Base-by-base conservation (phyloP, 2,329 filamentous ascomycete genomes). In the Calonectria pauciramosa region DNA sequence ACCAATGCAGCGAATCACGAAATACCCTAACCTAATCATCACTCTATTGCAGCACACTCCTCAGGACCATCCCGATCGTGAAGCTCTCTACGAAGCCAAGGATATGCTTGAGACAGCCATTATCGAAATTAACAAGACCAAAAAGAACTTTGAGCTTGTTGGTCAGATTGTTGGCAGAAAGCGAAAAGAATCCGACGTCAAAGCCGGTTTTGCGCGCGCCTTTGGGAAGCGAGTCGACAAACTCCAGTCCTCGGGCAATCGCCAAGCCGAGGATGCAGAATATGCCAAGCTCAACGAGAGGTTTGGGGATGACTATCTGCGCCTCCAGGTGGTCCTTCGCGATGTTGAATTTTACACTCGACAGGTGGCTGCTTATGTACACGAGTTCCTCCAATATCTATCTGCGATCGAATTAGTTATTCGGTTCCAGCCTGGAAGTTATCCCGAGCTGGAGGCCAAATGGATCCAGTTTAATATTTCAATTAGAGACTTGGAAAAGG, bases 261-360 rank as follows among this genome's bases (percentile, higher is more conserved):
- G 89, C 54, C 85, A 92, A 68, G 91, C 94, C 56, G 95, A 98
- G 78, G 97, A 99, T 83, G 89, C 93, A 8, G 93, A 93, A 20
- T 99, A 98, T 83, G 90, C 93, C 72, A 93, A 94, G 77, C 87
- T 97, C 34, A 93, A 96, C 74, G 95, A 98, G 82, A 95, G 93
- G 81, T 99, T 98, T 81, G 94, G 95, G 38, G 95, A 98, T 75
- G 96, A 98, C 83, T 98, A 96, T 84, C 93, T 98, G 75, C 94
- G 96, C 74, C 87, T 99, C 34, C 96, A 99, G 82, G 94, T 99
- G 49, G 95, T 98, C 52, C 92, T 97, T 81, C 93, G 96, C 73
- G 97, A 99, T 83, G 94, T 98, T n/a, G 95, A 98, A 82, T 95
- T 93, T 80, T 99, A 99, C 84, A 93, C 95, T 6, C 91, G 94